phyloP scores from a whole-genome alignment of 78 protist genomes.

The Dictyostelium brefeldianum region DNA sequence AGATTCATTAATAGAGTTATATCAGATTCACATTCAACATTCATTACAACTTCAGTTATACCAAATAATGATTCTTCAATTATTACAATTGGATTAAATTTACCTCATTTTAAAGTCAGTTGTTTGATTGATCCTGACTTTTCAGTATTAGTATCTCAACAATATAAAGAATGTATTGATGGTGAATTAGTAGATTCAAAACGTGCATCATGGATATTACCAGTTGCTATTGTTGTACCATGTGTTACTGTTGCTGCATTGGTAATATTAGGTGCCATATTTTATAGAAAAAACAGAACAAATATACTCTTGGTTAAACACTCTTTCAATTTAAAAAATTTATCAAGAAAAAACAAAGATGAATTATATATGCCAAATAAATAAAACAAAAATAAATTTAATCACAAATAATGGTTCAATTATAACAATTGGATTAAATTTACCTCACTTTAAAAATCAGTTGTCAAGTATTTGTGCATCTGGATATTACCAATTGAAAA shows the following conservation, averaged over 20 bases:
- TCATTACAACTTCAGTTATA: neutral
- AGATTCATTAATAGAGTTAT: conserved; percentile 9
- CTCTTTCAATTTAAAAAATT: neutral
- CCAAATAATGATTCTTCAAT: neutral
- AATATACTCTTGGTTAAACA: neutral
- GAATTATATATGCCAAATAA: neutral
- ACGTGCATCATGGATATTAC: neutral
- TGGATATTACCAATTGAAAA: no score
- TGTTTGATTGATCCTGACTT: conserved; percentile 43
- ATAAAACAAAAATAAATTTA: neutral
- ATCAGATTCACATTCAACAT: neutral
- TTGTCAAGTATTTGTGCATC: neutral
- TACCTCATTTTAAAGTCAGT: neutral
- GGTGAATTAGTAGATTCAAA: neutral
- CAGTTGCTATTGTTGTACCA: conserved; percentile 13
- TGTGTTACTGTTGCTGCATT: conserved; percentile 6
- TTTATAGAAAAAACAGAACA: conserved; percentile 3
- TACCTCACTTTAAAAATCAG: conserved; percentile 1
- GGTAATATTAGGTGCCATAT: neutral
- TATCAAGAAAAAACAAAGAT: neutral
- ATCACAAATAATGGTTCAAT: neutral
- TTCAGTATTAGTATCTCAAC: conserved; percentile 24
- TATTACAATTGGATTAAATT: conserved; percentile 5
- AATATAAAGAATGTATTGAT: neutral
- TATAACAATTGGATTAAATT: conserved; percentile 1